Base-by-base conservation (phyloP, 2,329 filamentous ascomycete genomes). In the Cylindrodendrum hubeiense region DNA sequence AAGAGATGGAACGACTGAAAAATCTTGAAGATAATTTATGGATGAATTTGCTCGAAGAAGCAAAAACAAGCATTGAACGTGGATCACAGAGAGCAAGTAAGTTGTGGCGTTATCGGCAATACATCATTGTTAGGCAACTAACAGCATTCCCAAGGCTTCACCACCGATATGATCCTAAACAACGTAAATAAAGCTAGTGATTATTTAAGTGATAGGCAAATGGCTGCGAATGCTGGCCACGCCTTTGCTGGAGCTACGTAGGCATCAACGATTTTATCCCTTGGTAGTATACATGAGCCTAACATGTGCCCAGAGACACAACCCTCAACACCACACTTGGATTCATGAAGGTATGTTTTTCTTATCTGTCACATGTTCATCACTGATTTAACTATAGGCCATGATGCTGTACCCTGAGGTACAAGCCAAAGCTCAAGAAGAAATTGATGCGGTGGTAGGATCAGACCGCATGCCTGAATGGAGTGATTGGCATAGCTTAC, bases 31-130 rank as follows among this genome's bases (percentile, higher is more conserved):
- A 60, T 12, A 12, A 51, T 15, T 34, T 60, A 8, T 60, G 56
- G 56, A 60, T 60, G 47, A n/a, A 46, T 2, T 10, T 60, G 5
- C 24, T 60, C 7, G 33, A 60, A 6, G 56, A 60, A 17, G 37
- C 56, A 5, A 60, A 60, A 26, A 3, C 10, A 7, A 60, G 56
- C 13, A 37, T 60, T 34, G 47, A 37, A 3, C 21, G 34, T 33
- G 56, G 56, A 34, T 60, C 56, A 2, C 46, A 60, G 34, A 60
- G 34, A 60, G 47, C 56, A 9, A 60, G 56, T 60, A 21, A n/a
- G 56, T 43, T 3, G 24, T 21, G 21, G 17, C 34, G 34, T 37
- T 7, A 5, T 37, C 13, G 13, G 10, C 34, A 5, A 13, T 12
- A 37, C 6, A n/a, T 37, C 15, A 37, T 33, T 33, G 28, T 30